Evolutionary conservation across 2,329 filamentous ascomycete genomes (phyloP).

Genomic region (Fusarium coicis): DNA sequence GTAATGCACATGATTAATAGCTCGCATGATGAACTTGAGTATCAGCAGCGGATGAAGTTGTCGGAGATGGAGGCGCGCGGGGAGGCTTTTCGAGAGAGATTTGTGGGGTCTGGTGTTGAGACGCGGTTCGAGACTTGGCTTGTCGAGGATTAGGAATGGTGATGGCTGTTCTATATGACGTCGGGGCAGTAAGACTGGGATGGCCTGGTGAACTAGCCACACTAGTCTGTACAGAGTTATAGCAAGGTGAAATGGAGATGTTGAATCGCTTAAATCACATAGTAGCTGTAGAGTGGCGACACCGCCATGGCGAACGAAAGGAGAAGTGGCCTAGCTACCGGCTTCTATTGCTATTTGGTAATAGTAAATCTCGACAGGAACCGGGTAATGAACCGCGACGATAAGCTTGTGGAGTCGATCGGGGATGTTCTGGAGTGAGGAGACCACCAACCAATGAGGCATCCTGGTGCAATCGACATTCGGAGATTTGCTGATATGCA

Average conservation of each 20-base stretch:
- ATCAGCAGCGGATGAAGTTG: neutral
- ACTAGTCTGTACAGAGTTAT: neutral
- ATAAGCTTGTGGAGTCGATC: neutral
- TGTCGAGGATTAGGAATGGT: neutral
- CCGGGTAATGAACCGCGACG: rapidly evolving
- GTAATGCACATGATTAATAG: neutral
- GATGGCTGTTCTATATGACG: rapidly evolving
- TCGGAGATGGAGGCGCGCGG: rapidly evolving
- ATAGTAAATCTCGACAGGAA: neutral
- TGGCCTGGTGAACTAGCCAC: rapidly evolving
- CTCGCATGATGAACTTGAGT: too few species aligned
- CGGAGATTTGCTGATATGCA: neutral
- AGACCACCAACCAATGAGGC: rapidly evolving
- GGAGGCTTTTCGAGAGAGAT: neutral
- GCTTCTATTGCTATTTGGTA: neutral
- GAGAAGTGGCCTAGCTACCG: rapidly evolving
- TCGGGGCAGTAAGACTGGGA: neutral
- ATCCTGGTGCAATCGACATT: rapidly evolving
- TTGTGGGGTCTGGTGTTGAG: neutral
- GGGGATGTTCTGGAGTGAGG: rapidly evolving
- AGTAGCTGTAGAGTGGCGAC: neutral
- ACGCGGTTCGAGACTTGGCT: neutral
- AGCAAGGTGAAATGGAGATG: rapidly evolving
- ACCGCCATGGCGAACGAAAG: too few species aligned
- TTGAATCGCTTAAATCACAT: rapidly evolving